Evolutionary conservation across 805 yeast genomes (phyloP).

Genomic region (Pichia phayaonensis): DNA sequence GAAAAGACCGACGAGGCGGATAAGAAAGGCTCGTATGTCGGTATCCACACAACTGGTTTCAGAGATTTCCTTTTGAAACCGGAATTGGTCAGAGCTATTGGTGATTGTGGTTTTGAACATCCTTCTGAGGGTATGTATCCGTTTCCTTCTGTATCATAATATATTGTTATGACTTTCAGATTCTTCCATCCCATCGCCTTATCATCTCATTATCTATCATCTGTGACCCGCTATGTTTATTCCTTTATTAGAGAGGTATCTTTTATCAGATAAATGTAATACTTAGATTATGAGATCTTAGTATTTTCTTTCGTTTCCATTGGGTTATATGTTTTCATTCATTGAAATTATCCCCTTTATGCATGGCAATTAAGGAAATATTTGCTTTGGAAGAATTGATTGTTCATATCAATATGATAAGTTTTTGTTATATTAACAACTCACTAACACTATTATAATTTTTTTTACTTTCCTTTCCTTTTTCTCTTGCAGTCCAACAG

Average conservation of each 20-base stretch:
- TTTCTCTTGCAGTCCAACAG: slow-evolving; percentile 66
- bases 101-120: slow-evolving; percentile 99
- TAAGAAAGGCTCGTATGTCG: slow-evolving; percentile 96
- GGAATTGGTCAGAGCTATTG: slow-evolving; percentile 93
- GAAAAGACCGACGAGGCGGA: slow-evolving; percentile 51
- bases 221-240: no score
- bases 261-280: no score
- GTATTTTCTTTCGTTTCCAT: background rate
- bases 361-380: background rate
- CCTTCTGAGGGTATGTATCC: slow-evolving; percentile 90
- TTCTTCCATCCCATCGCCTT: background rate
- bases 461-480: background rate
- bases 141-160: background rate
- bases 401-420: background rate
- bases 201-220: background rate
- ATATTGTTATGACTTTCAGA: background rate
- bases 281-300: background rate
- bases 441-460: slow-evolving; percentile 6
- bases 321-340: background rate
- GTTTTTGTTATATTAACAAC: slow-evolving; percentile 1
- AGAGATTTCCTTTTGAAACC: slow-evolving; percentile 96
- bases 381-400: background rate
- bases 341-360: background rate
- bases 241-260: background rate
- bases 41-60: slow-evolving; percentile 97